Base-by-base conservation (phyloP, 2,329 filamentous ascomycete species). In the Aspergillus sp. region DNA sequence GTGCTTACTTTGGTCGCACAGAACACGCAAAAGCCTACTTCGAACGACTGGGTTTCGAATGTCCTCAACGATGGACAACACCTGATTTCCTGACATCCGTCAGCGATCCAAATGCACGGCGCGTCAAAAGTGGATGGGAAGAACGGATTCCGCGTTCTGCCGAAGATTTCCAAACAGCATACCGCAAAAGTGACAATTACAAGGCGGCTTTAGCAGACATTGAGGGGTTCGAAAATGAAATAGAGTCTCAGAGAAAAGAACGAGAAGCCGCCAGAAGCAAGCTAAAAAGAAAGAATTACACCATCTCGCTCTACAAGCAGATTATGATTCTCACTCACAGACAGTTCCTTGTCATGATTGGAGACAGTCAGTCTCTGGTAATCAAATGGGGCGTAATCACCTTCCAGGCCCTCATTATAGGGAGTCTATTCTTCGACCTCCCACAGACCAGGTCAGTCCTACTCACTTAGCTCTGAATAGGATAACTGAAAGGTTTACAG, bases 41-140 rank as follows among this genome's bases (percentile, higher is more conserved):
- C 53, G 67, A 82, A 43, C 70, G 79, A n/a, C 73, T 90, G 32
- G 87, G 87, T 0, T 90, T 89, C 56, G 74, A 80, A 13, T 88
- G 85, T 58, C 85, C 86, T 0, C 76, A 81, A 19, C 78, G 86
- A 12, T 81, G 84, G 77, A 89, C 85, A 0, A 84, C 83, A 0
- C 82, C 82, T 4, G 87, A 91, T 63, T 91, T 90, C 66, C 68
- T 90, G 30, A 90, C 86, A 0, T 88, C 84, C 2, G 83, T 90
- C 59, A 88, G 82, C 6, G 79, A 80, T 39, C 70, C 76, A 1
- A 72, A 81, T 47, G 82, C 83, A 50, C 73, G 83, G 27, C 69
- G 78, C 27, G 63, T 82, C 15, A 74, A 74, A 37, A 61, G 74
- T 13, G 81, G 79, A 2, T 83, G 74, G 64, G 78, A 84, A 59